Evolutionary conservation across 129 eudicot species (phyloP).

Genomic region (Arctium minus): DNA sequence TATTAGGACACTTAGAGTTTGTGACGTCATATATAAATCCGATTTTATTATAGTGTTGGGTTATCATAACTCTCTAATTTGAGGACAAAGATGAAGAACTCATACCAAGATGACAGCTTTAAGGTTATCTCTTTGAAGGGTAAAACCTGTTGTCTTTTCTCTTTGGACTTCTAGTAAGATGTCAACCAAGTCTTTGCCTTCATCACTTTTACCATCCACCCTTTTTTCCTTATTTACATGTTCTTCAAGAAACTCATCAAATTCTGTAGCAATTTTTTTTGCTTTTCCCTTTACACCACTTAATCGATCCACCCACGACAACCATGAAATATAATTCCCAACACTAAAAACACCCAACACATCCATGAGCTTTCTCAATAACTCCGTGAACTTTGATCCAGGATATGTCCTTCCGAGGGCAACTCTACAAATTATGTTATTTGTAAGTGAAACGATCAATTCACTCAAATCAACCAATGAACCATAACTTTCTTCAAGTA

Average conservation of each 20-base stretch:
- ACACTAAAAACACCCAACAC: background rate
- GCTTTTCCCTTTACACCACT: conserved; percentile 30
- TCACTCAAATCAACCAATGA: conserved; percentile 6
- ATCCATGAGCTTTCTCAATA: conserved; percentile 4
- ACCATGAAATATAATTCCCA: conserved; percentile 27
- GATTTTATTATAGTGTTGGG: no score
- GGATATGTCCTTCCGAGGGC: conserved; percentile 23
- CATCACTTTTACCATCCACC: background rate
- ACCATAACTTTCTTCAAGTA: background rate
- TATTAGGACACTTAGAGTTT: no score
- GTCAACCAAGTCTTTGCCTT: conserved; percentile 32
- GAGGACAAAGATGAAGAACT: background rate
- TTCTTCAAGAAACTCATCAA: conserved; percentile 41
- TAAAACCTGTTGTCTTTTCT: conserved; percentile 1
- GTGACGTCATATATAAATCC: no score
- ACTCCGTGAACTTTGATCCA: background rate
- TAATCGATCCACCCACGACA: conserved; percentile 29
- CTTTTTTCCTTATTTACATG: conserved; percentile 8
- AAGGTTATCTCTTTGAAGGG: conserved; percentile 16
- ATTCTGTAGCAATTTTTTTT: conserved; percentile 11
- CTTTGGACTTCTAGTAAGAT: conserved; percentile 29
- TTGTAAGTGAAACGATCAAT: background rate
- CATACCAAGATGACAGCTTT: conserved; percentile 38
- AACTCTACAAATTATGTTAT: conserved; percentile 4
- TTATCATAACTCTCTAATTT: background rate